A percentile compares a stretch with the other conserved stretches of the same genome.
Evolutionary conservation across 768 basidiomycete species (phyloP).

Genomic region (Lanmaoa pseudosensibilis): DNA sequence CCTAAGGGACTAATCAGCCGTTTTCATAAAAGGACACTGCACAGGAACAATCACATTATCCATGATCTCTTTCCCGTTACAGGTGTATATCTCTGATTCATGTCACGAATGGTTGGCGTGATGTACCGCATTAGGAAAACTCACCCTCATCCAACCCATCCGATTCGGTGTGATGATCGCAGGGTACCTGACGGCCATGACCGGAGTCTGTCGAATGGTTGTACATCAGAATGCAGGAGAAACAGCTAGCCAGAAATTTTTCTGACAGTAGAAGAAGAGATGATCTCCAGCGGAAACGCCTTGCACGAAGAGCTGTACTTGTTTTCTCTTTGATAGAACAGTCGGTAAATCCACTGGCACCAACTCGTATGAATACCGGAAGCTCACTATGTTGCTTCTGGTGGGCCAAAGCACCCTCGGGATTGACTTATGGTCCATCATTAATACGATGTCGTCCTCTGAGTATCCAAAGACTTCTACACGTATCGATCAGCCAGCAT

Average conservation of each 20-base stretch:
- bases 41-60: conserved; percentile 22
- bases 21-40: conserved; percentile 39
- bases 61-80: conserved; percentile 15
- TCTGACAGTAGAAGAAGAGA: conserved; percentile 59
- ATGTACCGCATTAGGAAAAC: neutral
- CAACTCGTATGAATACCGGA: neutral
- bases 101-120: neutral
- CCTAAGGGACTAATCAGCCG: conserved; percentile 10
- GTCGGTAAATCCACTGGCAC: neutral
- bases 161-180: conserved; percentile 44
- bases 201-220: conserved; percentile 44
- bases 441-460: conserved; percentile 40
- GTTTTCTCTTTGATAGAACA: conserved; percentile 35
- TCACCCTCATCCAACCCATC: conserved; percentile 57
- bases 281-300: conserved; percentile 47
- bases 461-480: conserved; percentile 41
- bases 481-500: neutral
- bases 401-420: conserved; percentile 40
- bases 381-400: conserved; percentile 44
- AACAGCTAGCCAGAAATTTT: neutral
- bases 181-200: conserved; percentile 47
- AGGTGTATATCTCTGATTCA: conserved; percentile 11
- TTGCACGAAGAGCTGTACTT: conserved; percentile 44
- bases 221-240: neutral
- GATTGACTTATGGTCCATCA: conserved; percentile 39